These are phyloP conservation scores for Monilinia vaccinii-corymbosi DNA, from an alignment of 2,329 filamentous ascomycete genomes.

Conservation along the genomic window DNA sequence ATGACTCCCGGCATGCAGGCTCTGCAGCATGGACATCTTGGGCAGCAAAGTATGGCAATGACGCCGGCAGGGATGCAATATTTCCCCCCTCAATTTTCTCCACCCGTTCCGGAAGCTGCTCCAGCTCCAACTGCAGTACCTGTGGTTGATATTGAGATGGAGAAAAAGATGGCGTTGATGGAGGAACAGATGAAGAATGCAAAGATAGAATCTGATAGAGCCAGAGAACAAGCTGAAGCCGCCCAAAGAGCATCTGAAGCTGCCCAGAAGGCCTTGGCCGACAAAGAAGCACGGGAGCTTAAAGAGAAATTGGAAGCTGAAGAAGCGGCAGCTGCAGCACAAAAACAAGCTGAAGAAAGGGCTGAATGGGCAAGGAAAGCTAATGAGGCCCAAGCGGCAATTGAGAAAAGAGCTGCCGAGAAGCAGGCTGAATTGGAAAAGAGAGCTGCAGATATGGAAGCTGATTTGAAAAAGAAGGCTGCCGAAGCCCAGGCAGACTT, in stretches of 20 bases:
- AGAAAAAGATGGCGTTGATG: conserved; percentile 52
- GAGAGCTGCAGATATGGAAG: conserved; percentile 8
- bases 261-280: conserved; percentile 38
- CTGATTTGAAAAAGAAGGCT: conserved; percentile 11
- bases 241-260: conserved; percentile 5
- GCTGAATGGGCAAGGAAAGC: conserved; percentile 32
- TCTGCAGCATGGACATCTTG: conserved; percentile 1
- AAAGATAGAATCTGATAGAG: conserved; percentile 31
- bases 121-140: conserved; percentile 8
- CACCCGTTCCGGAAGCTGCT: conserved; percentile 19
- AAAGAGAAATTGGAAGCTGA: conserved; percentile 18
- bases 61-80: conserved; percentile 13
- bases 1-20: conserved; percentile 4
- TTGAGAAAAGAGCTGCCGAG: conserved; percentile 16
- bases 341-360: conserved; percentile 35
- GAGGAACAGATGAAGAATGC: conserved; percentile 42
- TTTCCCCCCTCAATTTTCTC: conserved; percentile 21
- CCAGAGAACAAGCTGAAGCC: conserved; percentile 33
- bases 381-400: conserved; percentile 35
- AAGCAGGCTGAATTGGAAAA: conserved; percentile 13
- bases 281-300: conserved; percentile 30
- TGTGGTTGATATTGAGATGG: conserved; percentile 25
- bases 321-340: conserved; percentile 35
- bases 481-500: conserved; percentile 16
- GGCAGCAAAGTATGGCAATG: conserved; percentile 7